phyloP scores from a whole-genome alignment of 257 asterid genomes.

The Plantago elongata region DNA sequence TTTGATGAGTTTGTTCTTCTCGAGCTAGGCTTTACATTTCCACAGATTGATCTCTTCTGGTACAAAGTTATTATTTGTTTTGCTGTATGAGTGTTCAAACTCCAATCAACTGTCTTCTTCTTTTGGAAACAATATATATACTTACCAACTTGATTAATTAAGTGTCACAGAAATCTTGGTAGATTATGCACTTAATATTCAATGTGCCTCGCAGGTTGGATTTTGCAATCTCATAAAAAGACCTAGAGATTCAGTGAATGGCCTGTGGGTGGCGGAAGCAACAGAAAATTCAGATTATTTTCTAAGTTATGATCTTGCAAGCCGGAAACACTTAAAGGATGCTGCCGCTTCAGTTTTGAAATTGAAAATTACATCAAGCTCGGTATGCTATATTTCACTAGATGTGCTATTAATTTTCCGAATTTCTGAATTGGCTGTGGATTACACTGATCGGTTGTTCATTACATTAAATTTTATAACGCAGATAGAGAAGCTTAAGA shows the following conservation, averaged over 20 bases:
- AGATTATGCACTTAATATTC: slow-evolving; percentile 1
- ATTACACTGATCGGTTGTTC: background rate
- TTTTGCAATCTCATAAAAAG: slow-evolving; percentile 80
- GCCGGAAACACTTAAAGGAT: slow-evolving; percentile 52
- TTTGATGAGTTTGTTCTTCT: too few species aligned
- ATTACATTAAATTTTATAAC: slow-evolving; percentile 16
- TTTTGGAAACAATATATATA: background rate
- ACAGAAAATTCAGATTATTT: slow-evolving; percentile 75
- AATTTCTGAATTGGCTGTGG: too few species aligned
- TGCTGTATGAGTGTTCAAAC: background rate
- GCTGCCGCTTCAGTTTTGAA: slow-evolving; percentile 53
- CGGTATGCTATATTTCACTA: slow-evolving; percentile 36
- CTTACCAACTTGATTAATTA: too few species aligned
- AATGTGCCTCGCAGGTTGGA: slow-evolving; percentile 53
- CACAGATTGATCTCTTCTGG: too few species aligned
- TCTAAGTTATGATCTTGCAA: slow-evolving; percentile 43
- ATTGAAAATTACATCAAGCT: slow-evolving; percentile 61
- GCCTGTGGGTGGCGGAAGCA: slow-evolving; percentile 94
- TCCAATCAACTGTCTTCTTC: background rate
- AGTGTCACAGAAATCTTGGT: too few species aligned
- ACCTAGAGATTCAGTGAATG: slow-evolving; percentile 57
- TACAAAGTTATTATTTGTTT: background rate
- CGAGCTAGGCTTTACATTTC: too few species aligned
- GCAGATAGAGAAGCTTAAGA: slow-evolving; percentile 63
- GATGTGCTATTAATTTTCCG: slow-evolving; percentile 1